Evolutionary conservation across 495 filamentous ascomycete species (phyloP).

Genomic region (Hypoxylon fragiforme): DNA sequence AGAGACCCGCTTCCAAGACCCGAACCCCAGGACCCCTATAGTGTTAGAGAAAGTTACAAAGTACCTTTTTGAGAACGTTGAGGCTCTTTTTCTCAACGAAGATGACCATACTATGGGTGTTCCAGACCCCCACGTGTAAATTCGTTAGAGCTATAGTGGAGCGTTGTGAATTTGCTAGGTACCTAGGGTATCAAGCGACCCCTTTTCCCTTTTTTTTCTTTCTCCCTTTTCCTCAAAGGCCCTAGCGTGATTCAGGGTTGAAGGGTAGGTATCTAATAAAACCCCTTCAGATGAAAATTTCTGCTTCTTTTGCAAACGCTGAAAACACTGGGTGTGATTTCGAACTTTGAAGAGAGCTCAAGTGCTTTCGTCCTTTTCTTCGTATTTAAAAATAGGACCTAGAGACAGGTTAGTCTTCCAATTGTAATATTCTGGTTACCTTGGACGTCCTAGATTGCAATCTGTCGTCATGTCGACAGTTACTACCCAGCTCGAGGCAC

Average conservation of each 20-base stretch:
- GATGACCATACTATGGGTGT: slow-evolving; percentile 7
- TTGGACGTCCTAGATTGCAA: no score
- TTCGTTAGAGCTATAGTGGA: slow-evolving; percentile 21
- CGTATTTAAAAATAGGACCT: background rate
- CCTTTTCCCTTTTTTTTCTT: no score
- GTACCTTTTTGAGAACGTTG: slow-evolving; percentile 11
- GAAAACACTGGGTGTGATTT: slow-evolving; percentile 12
- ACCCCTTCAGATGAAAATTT: slow-evolving; percentile 19
- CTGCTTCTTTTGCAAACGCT: slow-evolving; percentile 13
- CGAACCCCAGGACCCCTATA: slow-evolving; percentile 30
- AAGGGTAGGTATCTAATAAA: slow-evolving; percentile 4
- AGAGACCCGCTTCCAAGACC: slow-evolving; percentile 23
- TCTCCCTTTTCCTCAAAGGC: slow-evolving; percentile 2
- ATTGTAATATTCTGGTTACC: no score
- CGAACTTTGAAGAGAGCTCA: no score
- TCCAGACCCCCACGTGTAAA: slow-evolving; percentile 32
- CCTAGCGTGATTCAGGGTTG: slow-evolving; percentile 11
- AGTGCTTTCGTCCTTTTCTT: no score
- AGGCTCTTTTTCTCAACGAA: slow-evolving; percentile 30
- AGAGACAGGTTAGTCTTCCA: slow-evolving; percentile 3
- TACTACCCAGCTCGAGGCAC: slow-evolving; percentile 24
- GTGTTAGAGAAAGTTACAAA: background rate
- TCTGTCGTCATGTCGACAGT: slow-evolving; percentile 28
- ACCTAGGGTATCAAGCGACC: slow-evolving; percentile 15
- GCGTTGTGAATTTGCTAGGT: slow-evolving; percentile 13